Evolutionary conservation across 352 stramenopile species (phyloP).

Genomic region (Pythium periplocum): DNA sequence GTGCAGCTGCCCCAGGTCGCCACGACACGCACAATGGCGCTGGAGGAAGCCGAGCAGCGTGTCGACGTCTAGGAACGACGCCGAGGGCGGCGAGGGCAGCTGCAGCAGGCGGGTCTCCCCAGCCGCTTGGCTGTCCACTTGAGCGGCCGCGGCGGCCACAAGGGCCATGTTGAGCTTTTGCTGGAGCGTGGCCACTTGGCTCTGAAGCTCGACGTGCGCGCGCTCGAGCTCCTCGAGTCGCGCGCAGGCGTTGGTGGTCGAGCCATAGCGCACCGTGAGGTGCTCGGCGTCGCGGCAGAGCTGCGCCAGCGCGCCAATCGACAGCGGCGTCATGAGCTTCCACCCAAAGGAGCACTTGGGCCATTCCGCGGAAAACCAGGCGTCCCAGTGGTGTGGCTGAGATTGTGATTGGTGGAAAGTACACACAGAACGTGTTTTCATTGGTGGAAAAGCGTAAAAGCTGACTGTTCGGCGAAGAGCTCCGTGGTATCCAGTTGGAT

Average conservation of each 20-base stretch:
- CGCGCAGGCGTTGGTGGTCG: conserved; percentile 21
- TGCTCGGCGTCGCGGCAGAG: conserved; percentile 31
- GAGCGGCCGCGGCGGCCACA: conserved; percentile 14
- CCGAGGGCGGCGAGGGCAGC: not conserved
- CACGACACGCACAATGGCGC: conserved; percentile 28
- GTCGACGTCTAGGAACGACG: conserved; percentile 13
- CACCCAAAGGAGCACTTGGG: too few species aligned
- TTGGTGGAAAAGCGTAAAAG: conserved; percentile 2
- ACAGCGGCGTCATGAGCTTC: conserved; percentile 4
- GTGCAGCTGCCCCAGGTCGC: conserved; percentile 22
- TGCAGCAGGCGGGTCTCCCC: not conserved
- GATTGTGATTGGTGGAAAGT: conserved; percentile 9
- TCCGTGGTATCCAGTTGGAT: conserved; percentile 16
- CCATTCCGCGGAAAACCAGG: not conserved
- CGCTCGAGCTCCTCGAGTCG: conserved; percentile 26
- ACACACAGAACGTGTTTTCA: not conserved
- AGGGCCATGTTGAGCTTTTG: conserved; percentile 19
- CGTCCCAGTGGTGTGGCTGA: not conserved
- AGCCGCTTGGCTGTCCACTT: conserved; percentile 10
- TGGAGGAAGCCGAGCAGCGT: conserved; percentile 25
- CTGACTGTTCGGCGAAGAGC: too few species aligned
- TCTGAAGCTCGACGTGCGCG: conserved; percentile 16
- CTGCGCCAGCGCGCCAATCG: conserved; percentile 17
- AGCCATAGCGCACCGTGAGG: conserved; percentile 27
- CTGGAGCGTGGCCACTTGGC: conserved; percentile 23